Percentiles rank a stretch among this genome's conserved stretches.
Conservation (phyloP, 176 grass and related monocot genomes). For the Saccharum spontaneum region DNA sequence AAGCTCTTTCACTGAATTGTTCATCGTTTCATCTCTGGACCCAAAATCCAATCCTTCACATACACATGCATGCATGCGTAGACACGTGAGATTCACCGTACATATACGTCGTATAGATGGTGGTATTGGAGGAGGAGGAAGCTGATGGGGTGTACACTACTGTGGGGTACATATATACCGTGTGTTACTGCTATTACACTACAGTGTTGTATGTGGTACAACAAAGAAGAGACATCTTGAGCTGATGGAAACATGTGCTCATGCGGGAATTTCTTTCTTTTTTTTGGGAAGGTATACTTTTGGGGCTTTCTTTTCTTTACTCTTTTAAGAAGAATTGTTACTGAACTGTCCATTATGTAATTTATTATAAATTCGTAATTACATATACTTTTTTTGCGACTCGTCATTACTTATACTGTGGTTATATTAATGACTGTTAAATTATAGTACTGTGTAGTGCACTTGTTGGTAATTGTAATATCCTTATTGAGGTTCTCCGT, state of each 20-base stretch:
- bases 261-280: constrained; percentile 29
- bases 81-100: constrained; percentile 41
- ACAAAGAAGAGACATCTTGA: background rate
- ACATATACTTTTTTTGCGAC: background rate
- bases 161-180: background rate
- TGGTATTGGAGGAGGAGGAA: background rate
- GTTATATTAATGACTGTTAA: constrained; percentile 25
- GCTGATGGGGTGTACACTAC: background rate
- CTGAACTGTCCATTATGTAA: constrained; percentile 39
- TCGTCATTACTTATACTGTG: constrained; percentile 27
- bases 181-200: background rate
- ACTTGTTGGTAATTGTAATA: too few species aligned
- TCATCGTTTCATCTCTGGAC: background rate
- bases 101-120: constrained; percentile 11
- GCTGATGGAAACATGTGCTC: constrained; percentile 24
- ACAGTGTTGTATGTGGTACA: constrained; percentile 5
- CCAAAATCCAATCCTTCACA: constrained; percentile 29
- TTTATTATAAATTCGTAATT: constrained; percentile 29
- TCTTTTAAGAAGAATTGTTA: constrained; percentile 3
- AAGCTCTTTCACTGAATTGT: background rate
- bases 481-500: too few species aligned
- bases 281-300: constrained; percentile 21
- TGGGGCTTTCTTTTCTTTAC: background rate
- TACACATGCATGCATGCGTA: constrained; percentile 6
- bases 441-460: background rate